A percentile compares a stretch with the other conserved stretches of the same genome.
phyloP scores from a whole-genome alignment of 2,329 filamentous ascomycete genomes.

The Myriangium duriaei region DNA sequence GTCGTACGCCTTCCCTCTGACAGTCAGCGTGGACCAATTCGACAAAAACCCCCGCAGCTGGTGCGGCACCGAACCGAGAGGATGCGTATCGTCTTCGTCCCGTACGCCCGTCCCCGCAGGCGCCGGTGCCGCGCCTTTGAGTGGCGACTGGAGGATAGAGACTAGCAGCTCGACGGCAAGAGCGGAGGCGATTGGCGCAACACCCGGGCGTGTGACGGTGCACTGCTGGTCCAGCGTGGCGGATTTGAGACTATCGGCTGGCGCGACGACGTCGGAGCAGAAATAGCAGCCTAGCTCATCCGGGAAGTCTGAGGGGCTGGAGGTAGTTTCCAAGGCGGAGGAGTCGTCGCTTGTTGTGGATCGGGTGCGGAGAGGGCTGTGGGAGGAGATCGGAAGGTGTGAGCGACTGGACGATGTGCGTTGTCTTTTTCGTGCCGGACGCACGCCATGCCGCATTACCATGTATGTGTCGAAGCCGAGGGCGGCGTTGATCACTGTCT shows the following conservation, averaged over 20 bases:
- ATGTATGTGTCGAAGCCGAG: conserved; percentile 95
- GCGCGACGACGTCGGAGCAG: conserved; percentile 94
- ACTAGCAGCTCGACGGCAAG: conserved; percentile 82
- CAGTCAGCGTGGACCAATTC: conserved; percentile 60
- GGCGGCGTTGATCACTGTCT: conserved; percentile 94
- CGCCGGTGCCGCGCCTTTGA: conserved; percentile 28
- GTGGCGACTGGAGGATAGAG: conserved; percentile 63
- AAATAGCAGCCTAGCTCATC: conserved; percentile 87
- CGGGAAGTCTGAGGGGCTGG: conserved; percentile 25
- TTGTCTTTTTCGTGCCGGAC: conserved; percentile 19
- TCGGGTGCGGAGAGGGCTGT: conserved; percentile 1
- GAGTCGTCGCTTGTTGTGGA: conserved; percentile 23
- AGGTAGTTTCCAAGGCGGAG: conserved; percentile 22
- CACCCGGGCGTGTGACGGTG: conserved; percentile 86
- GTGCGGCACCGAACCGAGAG: conserved; percentile 62
- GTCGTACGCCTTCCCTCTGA: conserved; percentile 64
- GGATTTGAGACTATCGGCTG: conserved; percentile 85
- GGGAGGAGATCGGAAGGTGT: conserved; percentile 5
- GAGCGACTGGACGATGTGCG: conserved; percentile 14
- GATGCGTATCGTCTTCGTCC: conserved; percentile 25
- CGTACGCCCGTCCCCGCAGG: conserved; percentile 15
- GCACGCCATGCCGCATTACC: conserved; percentile 85
- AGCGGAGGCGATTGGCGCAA: conserved; percentile 84
- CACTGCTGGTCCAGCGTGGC: conserved; percentile 96
- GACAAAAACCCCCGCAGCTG: conserved; percentile 67